Base-by-base conservation (phyloP, 2,329 filamentous ascomycete genomes). In the Furcasterigmium sp. region DNA sequence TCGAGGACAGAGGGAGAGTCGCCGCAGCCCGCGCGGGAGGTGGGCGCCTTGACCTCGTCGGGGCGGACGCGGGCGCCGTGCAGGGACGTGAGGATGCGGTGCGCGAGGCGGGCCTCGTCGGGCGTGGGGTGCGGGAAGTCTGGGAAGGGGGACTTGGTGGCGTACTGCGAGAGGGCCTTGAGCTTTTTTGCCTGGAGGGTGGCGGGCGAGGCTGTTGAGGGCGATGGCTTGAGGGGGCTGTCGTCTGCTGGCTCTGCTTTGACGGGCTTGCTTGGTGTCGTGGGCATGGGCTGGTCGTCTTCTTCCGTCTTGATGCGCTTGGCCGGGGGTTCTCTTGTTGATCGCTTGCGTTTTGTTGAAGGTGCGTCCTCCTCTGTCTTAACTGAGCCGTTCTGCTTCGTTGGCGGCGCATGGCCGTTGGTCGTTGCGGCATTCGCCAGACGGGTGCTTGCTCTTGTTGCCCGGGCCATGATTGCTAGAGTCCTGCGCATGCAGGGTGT, bases 101-200 rank as follows among this genome's bases (percentile, higher is more conserved):
- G 79, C n/a, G 88, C 84, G 44, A 81, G 73, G 47, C 76, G 69
- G 60, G 85, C 89, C 56, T 90, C 84, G 23, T 76, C 73, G 0
- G 75, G 59, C 0, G 83, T 87, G 0, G 87, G 87, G 49, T 73
- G 80, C 3, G 64, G 54, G 57, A 83, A 87, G 45, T 80, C 69
- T 0, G 85, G 85, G 51, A 84, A 91, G 0, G 87, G 87, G 1
- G 81, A 72, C 18, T 58, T 53, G 28, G 58, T 56, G 28, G 59
- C 59, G 53, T 66, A 67, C 30, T 65, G 59, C 2, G 62, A 42
- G 49, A 70, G 71, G 2, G 64, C 60, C 40, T 68, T 69, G 29
- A 72, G 61, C 43, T 73, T 73, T 45, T 62, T 67, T 11, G 63
- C 61, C 40, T 64, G 63, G 9, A 70, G 62, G 17, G 51, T 53